Evolutionary conservation across 148 eudicot species (phyloP).

Genomic region (Suaeda aralocaspica): DNA sequence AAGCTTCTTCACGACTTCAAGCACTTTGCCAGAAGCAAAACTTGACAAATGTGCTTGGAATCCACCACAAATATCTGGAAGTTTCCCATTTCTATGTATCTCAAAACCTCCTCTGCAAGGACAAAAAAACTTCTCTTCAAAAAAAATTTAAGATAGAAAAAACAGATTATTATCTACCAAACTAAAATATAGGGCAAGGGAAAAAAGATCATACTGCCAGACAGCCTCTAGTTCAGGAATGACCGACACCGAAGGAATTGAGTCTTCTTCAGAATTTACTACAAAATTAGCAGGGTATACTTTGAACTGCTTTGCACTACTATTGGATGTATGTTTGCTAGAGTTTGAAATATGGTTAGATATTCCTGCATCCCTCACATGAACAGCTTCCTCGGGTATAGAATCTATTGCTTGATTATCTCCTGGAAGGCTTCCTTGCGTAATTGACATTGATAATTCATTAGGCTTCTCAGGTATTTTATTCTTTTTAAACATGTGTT

Average conservation of each 20-base stretch:
- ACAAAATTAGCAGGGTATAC: conserved; percentile 37
- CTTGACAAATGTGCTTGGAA: conserved; percentile 89
- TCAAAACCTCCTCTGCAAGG: conserved; percentile 84
- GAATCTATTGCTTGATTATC: conserved; percentile 27
- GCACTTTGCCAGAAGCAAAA: conserved; percentile 69
- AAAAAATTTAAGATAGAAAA: background rate
- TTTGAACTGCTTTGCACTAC: conserved; percentile 34
- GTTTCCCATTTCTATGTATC: conserved; percentile 53
- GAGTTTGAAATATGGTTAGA: conserved; percentile 20
- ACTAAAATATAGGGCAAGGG: background rate
- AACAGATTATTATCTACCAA: background rate
- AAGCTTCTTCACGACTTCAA: conserved; percentile 62
- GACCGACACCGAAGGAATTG: conserved; percentile 39
- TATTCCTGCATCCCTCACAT: conserved; percentile 30
- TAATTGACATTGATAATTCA: conserved; percentile 38
- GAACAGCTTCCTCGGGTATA: conserved; percentile 30
- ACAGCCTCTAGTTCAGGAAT: conserved; percentile 78
- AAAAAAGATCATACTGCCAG: conserved; percentile 76
- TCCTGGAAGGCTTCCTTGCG: conserved; percentile 17
- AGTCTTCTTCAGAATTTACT: conserved; percentile 31
- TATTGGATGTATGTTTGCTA: conserved; percentile 37
- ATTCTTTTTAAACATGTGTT: conserved; percentile 50
- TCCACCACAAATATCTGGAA: conserved; percentile 50
- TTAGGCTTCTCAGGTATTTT: conserved; percentile 46
- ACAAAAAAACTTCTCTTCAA: background rate